A percentile compares a stretch with the other conserved stretches of the same genome.
Evolutionary conservation across 2,329 filamentous ascomycete species (phyloP).

Genomic region (Amauroascus verrucosus): DNA sequence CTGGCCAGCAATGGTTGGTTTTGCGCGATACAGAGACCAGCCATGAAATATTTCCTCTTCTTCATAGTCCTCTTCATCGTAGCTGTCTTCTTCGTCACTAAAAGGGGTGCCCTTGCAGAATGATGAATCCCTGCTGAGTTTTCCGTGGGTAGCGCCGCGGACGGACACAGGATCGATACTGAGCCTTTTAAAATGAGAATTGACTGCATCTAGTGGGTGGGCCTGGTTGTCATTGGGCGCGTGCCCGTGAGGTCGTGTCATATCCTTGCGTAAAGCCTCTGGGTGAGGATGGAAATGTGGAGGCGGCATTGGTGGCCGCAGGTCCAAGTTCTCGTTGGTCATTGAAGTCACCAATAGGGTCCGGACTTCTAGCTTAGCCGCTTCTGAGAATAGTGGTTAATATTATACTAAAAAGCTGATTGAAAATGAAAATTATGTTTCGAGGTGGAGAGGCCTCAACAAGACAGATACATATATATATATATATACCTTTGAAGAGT

Average conservation of each 20-base stretch:
- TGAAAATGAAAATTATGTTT: not conserved
- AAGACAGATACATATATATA: constrained; percentile 1
- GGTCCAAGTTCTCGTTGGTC: not conserved
- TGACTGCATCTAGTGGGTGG: constrained; percentile 10
- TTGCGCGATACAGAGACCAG: constrained; percentile 29
- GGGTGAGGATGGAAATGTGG: constrained; percentile 7
- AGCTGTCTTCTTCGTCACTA: constrained; percentile 3
- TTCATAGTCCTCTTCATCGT: not conserved
- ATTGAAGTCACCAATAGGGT: not conserved
- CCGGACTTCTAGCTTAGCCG: not conserved
- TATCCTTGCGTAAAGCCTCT: not conserved
- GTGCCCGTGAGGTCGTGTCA: not conserved
- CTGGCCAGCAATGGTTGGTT: constrained; percentile 21
- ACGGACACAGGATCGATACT: constrained; percentile 4
- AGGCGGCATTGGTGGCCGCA: constrained; percentile 10
- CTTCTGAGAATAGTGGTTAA: not conserved
- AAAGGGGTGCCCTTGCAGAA: not conserved
- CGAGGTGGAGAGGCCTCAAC: not conserved
- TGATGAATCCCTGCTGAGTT: not conserved
- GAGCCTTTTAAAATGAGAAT: constrained; percentile 11
- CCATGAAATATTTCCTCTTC: constrained; percentile 23
- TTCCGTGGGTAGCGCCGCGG: not conserved
- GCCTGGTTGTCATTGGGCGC: not conserved
- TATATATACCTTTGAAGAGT: not conserved
- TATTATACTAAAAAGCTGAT: not conserved